Base-by-base conservation (phyloP, 176 grass and related monocot species). In the Cenchrus americanus region DNA sequence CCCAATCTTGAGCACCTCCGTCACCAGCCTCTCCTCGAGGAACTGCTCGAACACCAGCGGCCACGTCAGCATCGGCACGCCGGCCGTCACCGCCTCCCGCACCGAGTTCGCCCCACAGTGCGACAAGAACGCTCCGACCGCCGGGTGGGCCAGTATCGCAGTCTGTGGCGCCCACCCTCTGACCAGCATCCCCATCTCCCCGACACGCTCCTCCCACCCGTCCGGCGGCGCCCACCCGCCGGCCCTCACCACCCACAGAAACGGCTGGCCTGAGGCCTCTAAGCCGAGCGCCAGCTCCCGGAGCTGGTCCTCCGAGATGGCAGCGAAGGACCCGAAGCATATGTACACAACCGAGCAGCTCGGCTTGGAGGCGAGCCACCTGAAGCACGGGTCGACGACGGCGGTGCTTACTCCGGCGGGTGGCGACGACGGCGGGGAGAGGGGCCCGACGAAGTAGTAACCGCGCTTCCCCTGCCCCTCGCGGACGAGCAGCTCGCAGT, bases 61-160 rank as follows among this genome's bases (percentile, higher is more conserved):
- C 90, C 90, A 92, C 5, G 90, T 92, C 60, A 86, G 82, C 78
- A 92, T 61, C 18, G 82, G 86, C 64, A 88, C 78, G 22, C 86
- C 83, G 21, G 79, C 83, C 49, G 67, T 7, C 48, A 30, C 67
- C 7, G 86, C 84, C 69, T 92, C 92, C 19, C 83, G 52, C 78
- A 88, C 3, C 4, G 87, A 92, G 87, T 62, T 92, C 50, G 60
- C 86, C 9, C 93, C 87, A 21, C 85, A 94, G 47, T 94, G 88
- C 6, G 79, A 86, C 69, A 94, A 1, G 81, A 94, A 94, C 14
- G 80, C 85, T 0, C 51, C 51, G 0, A 53, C 51, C 4, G 51
- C 14, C 13, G 43, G 7, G 15, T 76, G 79, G 1, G 14, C 19
- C 0, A 87, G 62, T 24, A 87, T 75, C 1, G 14, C 42, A 0